A percentile compares a stretch with the other conserved stretches of the same genome.
Conservation (phyloP, 2,329 filamentous ascomycete genomes). For the Ophiostoma novo-ulmi region DNA sequence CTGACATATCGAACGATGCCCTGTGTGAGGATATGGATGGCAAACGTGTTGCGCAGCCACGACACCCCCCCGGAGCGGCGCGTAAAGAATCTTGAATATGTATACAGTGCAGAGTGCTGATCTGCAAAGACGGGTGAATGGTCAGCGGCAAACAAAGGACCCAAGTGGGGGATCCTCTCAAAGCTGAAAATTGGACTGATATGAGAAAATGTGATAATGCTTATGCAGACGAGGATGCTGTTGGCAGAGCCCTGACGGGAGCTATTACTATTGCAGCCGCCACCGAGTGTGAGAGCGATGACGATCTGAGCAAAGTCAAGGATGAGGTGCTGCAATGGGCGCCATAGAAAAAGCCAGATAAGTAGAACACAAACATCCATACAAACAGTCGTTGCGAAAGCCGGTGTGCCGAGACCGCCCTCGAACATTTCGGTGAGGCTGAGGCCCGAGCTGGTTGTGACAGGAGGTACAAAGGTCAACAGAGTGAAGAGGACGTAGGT, state of each 20-base stretch:
- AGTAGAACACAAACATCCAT: conserved; percentile 79
- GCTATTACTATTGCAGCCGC: conserved; percentile 52
- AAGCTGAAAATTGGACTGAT: conserved; percentile 41
- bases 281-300: conserved; percentile 84
- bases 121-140: conserved; percentile 38
- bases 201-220: conserved; percentile 58
- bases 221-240: conserved; percentile 65
- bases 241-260: conserved; percentile 63
- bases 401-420: conserved; percentile 77
- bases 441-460: conserved; percentile 69
- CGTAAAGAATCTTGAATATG: conserved; percentile 40
- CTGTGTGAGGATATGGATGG: conserved; percentile 70
- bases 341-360: conserved; percentile 83
- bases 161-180: conserved; percentile 44
- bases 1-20: conserved; percentile 66
- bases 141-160: conserved; percentile 32
- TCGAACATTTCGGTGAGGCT: conserved; percentile 91
- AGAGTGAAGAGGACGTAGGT: conserved; percentile 91
- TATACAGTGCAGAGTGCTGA: conserved; percentile 46
- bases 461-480: conserved; percentile 83
- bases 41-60: conserved; percentile 63
- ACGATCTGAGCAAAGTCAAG: conserved; percentile 89
- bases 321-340: conserved; percentile 78
- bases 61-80: conserved; percentile 57
- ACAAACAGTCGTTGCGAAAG: conserved; percentile 74